Conservation (phyloP, 805 yeast species). For the Pichia scutulata region DNA sequence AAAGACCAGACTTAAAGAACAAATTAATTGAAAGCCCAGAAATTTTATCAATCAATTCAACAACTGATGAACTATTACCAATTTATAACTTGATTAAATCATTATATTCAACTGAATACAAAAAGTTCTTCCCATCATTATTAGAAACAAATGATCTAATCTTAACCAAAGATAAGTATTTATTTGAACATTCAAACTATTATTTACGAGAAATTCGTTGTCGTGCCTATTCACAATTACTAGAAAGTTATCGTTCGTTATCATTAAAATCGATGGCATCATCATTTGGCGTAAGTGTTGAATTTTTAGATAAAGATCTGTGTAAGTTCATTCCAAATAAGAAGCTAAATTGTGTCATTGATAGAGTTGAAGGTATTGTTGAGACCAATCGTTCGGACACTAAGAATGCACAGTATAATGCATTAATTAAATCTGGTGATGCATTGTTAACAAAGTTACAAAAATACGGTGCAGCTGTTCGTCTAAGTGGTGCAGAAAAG, state of each 20-base stretch:
- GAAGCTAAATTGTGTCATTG: constrained; percentile 91
- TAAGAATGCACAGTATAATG: constrained; percentile 89
- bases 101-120: constrained; percentile 82
- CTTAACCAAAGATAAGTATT: constrained; percentile 55
- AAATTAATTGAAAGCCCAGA: constrained; percentile 93
- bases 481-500: constrained; percentile 85
- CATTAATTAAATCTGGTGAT: constrained; percentile 87
- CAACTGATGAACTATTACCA: constrained; percentile 66
- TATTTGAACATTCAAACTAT: constrained; percentile 71
- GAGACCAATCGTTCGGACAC: constrained; percentile 95
- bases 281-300: constrained; percentile 83
- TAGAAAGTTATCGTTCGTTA: constrained; percentile 89
- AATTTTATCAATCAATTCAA: constrained; percentile 69
- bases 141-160: constrained; percentile 71
- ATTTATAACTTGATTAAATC: constrained; percentile 78
- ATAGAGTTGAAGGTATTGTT: constrained; percentile 88
- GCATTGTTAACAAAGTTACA: constrained; percentile 86
- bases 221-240: constrained; percentile 86
- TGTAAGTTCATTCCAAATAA: constrained; percentile 89
- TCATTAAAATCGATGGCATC: constrained; percentile 90
- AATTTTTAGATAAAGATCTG: constrained; percentile 79
- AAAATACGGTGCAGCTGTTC: constrained; percentile 95
- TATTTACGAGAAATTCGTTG: constrained; percentile 90
- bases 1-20: constrained; percentile 74
- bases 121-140: constrained; percentile 66